Evolutionary conservation across 1,284 basidiomycete genomes (phyloP), one percentile per base, ranked within the genome.

Genomic region (Lignosus rhinocerotis): DNA sequence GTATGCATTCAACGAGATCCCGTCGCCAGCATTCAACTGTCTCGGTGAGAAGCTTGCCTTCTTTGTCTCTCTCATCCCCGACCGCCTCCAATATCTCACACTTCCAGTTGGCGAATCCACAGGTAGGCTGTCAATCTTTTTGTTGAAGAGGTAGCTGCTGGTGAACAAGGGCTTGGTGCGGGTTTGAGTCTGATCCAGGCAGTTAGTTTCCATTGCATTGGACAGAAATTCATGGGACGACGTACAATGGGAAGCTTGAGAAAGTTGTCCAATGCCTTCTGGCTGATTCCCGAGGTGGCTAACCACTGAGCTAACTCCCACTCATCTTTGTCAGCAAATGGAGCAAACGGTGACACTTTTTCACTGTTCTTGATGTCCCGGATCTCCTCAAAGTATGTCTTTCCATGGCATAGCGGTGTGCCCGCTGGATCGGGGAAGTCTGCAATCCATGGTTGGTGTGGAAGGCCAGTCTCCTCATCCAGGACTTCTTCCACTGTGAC

Each of bases 231-330:
- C 41, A 2, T 42, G 9, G 19, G 4, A 17, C 19, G 5, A 32
- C 19, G 31, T 34, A 76, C 75, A 34, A 69, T 72, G 6, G 65
- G 56, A 2, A 76, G 63, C 44, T 73, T 71, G 3, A 76, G 61
- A 53, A 70, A 75, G 16, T 67, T 53, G 19, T 77, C 68, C 3
- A 72, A 69, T 10, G 68, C 58, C 11, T 52, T 48, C 17, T 71
- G 69, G 25, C 69, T 72, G 3, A 74, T 51, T 0, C 71, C 68
- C 2, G 55, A 57, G 0, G 49, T 67, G 31, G 72, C 62, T 41
- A 76, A 56, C 71, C 71, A 76, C 11, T 60, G 48, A 8, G 68
- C 72, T 1, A 76, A 61, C 44, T 68, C 66, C 70, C 72, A 73
- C 39, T 74, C 72, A 2, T 72, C 66, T 16, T 61, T 16, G 16